Evolutionary conservation across 2,329 filamentous ascomycete genomes (phyloP), one percentile per base, ranked within the genome.

Genomic region (Bipolaris victoriae): DNA sequence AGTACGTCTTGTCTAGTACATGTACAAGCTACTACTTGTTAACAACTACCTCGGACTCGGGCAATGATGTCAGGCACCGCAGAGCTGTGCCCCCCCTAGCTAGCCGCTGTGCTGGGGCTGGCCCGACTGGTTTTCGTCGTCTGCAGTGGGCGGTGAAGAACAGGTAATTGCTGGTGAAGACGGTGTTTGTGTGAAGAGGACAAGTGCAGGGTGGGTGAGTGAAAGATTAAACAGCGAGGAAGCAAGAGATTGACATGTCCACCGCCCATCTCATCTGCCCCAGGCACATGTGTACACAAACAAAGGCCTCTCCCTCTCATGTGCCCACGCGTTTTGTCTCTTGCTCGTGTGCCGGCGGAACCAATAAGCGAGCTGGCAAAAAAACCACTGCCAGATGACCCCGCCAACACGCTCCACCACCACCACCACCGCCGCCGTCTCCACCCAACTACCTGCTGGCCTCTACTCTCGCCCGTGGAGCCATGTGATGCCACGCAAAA

Each of bases 11-110:
- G 26, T 29, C 26, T 29, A 29, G 26, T 29, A 29, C 26, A 29
- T 29, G 9, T 29, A 29, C 26, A 29, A 10, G 7, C 24, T 26
- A 7, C 24, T 24, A 24, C 22, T 24, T 20, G 3, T 26, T 26
- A 29, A 29, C 26, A 29, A 29, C 26, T 29, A 71, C 67, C 66
- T 66, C 62, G 67, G 67, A 57, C 13, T 58, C 55, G 60, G 49
- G 54, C 62, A 57, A 66, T 70, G 68, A 70, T 69, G 69, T 71
- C 69, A 70, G 51, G 63, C 63, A 52, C 62, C 64, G 62, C 58
- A 60, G 53, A 59, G 53, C 48, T 64, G 54, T 26, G 24, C 24
- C 24, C 52, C 48, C 51, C 49, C 52, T 53, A 54, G 63, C 46
- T 55, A 56, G 58, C 41, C 59, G 59, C 57, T 58, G 59, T 56